Base-by-base conservation (phyloP, 2,329 filamentous ascomycete species). In the Geosmithia putterillii region DNA sequence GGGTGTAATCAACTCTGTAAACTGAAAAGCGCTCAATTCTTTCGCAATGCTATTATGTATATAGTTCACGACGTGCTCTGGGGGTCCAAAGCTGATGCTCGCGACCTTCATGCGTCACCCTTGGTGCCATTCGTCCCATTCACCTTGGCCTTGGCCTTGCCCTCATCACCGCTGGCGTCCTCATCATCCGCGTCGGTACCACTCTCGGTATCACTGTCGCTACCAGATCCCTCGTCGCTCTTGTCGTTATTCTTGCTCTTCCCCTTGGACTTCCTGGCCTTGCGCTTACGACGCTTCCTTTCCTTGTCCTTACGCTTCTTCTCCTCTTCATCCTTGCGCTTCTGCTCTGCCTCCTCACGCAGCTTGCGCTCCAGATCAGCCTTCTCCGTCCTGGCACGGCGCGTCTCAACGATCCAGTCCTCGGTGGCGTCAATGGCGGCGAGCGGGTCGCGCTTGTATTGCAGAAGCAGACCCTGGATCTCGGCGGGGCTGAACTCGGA, bases 401-500 rank as follows among this genome's bases (percentile, higher is more conserved):
- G 60, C 28, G 66, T 69, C 45, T 67, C 64, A 21, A 60, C 54
- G 1, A 77, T 62, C 68, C 76, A 80, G 9, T 61, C 59, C 12
- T 65, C 67, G 0, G 66, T 60, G 3, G 58, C 62, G 7, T 60
- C 64, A 4, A 79, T 60, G 0, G 71, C 76, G 1, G 56, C 63
- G 32, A 66, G 60, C 0, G 74, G 69, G 44, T 65, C 58, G 9
- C 67, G 65, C 63, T 79, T 79, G 52, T 78, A 60, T 51, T 67
- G 69, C 47, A 80, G 62, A 41, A 80, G 61, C 44, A 70, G 70
- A 5, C 76, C 76, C 54, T 79, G 76, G 5, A 80, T 65, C 57
- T 80, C 74, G 6, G 76, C 76, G 0, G 75, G 76, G 43, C 70
- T 75, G 52, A 79, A 79, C 53, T 76, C 67, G 38, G 67, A 60